Evolutionary conservation across 768 basidiomycete genomes (phyloP).

Genomic region (Rhizopogon sp.): DNA sequence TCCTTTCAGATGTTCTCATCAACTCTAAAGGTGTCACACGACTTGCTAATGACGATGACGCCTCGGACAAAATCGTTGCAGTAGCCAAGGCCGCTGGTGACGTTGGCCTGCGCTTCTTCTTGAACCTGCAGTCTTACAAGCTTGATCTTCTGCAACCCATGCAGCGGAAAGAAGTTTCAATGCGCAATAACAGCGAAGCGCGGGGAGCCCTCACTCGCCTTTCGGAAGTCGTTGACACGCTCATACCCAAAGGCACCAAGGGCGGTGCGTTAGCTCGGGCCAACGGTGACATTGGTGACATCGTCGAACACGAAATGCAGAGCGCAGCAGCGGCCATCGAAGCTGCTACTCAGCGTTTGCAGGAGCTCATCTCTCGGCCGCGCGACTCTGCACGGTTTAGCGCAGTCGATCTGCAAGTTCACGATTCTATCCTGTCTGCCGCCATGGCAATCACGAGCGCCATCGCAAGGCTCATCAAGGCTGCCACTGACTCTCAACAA

Average conservation of each 20-base stretch:
- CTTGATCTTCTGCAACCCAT: slow-evolving; percentile 70
- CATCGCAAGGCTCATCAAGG: slow-evolving; percentile 90
- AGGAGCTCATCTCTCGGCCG: slow-evolving; percentile 88
- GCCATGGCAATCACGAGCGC: slow-evolving; percentile 95
- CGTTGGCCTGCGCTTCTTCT: slow-evolving; percentile 86
- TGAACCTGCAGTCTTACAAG: slow-evolving; percentile 94
- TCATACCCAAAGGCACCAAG: slow-evolving; percentile 82
- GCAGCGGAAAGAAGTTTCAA: slow-evolving; percentile 81
- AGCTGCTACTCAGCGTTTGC: slow-evolving; percentile 82
- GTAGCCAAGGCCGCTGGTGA: slow-evolving; percentile 86
- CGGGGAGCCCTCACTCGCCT: slow-evolving; percentile 80
- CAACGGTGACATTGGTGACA: slow-evolving; percentile 91
- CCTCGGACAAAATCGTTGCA: slow-evolving; percentile 82
- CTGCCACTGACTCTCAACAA: slow-evolving; percentile 96
- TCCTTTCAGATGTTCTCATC: slow-evolving; percentile 84
- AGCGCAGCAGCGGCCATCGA: slow-evolving; percentile 93
- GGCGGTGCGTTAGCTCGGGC: slow-evolving; percentile 63
- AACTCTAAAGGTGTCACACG: slow-evolving; percentile 97
- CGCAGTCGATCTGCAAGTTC: slow-evolving; percentile 91
- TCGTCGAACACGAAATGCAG: slow-evolving; percentile 96
- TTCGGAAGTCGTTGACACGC: slow-evolving; percentile 79
- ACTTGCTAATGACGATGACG: slow-evolving; percentile 85
- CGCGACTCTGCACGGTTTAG: slow-evolving; percentile 84
- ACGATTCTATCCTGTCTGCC: slow-evolving; percentile 93
- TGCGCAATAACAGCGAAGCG: slow-evolving; percentile 84